Evolutionary conservation across 345 rosid genomes (phyloP).

Genomic region (Balakata baccata): DNA sequence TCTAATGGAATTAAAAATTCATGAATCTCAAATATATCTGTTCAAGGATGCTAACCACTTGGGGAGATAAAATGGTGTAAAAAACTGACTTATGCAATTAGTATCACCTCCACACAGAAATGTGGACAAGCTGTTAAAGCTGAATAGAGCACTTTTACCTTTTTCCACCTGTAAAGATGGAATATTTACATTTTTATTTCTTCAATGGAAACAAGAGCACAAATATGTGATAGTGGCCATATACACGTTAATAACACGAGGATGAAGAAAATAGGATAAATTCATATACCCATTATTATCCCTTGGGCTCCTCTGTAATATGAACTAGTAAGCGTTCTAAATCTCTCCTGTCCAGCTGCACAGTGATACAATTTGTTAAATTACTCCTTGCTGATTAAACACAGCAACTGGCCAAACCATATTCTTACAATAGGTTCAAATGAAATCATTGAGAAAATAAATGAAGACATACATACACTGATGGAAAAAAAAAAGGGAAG

Average conservation of each 20-base stretch:
- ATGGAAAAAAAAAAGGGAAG: too few relatives aligned
- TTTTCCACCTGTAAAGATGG: too few relatives aligned
- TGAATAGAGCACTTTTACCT: background rate
- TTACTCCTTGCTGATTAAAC: background rate
- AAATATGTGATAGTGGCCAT: background rate
- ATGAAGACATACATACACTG: background rate
- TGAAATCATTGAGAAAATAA: background rate
- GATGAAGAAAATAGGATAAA: slow-evolving; percentile 10
- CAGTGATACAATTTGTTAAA: background rate
- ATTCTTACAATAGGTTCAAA: background rate
- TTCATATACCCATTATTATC: slow-evolving; percentile 71
- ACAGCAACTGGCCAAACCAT: background rate
- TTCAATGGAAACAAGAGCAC: too few relatives aligned
- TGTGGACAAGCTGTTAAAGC: background rate
- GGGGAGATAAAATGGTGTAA: background rate
- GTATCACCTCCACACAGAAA: background rate
- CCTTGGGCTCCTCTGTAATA: slow-evolving; percentile 99
- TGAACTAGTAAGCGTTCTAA: slow-evolving; percentile 88
- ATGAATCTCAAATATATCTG: background rate
- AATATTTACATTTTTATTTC: too few relatives aligned
- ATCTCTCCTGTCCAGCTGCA: slow-evolving; percentile 98
- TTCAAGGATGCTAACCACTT: background rate
- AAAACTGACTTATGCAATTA: background rate
- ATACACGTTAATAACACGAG: background rate
- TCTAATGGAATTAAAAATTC: too few relatives aligned